These are phyloP conservation scores for Monosporascus sp. DNA, from an alignment of 2,329 filamentous ascomycete species.

Conservation along the genomic window DNA sequence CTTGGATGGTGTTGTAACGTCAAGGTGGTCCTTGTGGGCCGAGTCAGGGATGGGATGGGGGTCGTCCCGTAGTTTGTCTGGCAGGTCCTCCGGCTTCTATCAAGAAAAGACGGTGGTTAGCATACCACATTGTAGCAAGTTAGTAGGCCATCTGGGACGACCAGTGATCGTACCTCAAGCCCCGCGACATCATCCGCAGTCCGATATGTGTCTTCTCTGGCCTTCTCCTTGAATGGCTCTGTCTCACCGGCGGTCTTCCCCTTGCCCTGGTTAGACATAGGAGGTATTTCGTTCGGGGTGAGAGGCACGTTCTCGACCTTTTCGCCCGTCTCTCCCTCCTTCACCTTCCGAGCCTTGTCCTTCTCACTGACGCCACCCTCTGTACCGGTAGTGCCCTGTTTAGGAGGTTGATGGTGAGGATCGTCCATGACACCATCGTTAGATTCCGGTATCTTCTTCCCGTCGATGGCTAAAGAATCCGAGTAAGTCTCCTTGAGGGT, in stretches of 20 bases:
- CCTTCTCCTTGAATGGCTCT: slow-evolving; percentile 22
- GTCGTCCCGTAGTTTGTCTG: slow-evolving; percentile 70
- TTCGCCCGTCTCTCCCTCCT: slow-evolving; percentile 61
- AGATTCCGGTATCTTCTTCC: slow-evolving; percentile 56
- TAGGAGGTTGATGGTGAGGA: slow-evolving; percentile 67
- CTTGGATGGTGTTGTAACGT: slow-evolving; percentile 40
- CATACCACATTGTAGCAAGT: neutral
- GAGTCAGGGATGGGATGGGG: slow-evolving; percentile 65
- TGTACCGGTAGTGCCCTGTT: slow-evolving; percentile 81
- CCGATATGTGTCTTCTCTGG: slow-evolving; percentile 36
- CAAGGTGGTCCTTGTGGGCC: slow-evolving; percentile 59
- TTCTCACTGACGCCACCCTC: slow-evolving; percentile 88
- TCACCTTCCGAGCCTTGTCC: slow-evolving; percentile 66
- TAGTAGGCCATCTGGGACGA: neutral
- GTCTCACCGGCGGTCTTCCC: slow-evolving; percentile 52
- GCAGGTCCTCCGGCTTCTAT: slow-evolving; percentile 78
- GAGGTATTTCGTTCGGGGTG: slow-evolving; percentile 79
- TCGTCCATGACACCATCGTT: slow-evolving; percentile 93
- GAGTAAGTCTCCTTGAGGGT: slow-evolving; percentile 44
- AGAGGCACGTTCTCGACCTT: slow-evolving; percentile 72
- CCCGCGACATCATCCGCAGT: slow-evolving; percentile 38
- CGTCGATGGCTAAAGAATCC: slow-evolving; percentile 51
- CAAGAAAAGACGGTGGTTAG: slow-evolving; percentile 13
- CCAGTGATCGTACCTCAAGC: slow-evolving; percentile 52
- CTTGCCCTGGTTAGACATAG: slow-evolving; percentile 75